Conservation (phyloP, 1,284 basidiomycete genomes). For the Cryptococcus maquisensis region DNA sequence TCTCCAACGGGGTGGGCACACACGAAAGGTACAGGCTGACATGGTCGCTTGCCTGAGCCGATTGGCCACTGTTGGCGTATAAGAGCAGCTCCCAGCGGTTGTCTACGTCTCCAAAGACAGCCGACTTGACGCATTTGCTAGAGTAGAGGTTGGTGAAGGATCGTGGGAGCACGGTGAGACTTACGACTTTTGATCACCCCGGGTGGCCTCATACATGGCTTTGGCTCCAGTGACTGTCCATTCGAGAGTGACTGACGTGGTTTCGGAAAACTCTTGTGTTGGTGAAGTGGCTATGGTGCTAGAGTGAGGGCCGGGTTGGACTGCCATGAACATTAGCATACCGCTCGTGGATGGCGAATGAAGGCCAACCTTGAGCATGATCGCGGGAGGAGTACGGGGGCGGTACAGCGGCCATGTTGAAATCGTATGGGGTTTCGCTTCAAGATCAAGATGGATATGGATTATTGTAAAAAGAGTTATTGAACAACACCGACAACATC, state of each 20-base stretch:
- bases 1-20: constrained; percentile 72
- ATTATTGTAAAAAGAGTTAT: too few species aligned
- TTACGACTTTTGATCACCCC: constrained; percentile 47
- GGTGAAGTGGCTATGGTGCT: constrained; percentile 1
- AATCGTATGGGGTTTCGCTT: too few species aligned
- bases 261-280: constrained; percentile 53
- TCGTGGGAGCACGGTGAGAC: constrained; percentile 7
- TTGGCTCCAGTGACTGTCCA: constrained; percentile 68
- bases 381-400: constrained; percentile 34
- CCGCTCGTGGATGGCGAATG: neutral
- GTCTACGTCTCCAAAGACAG: constrained; percentile 48
- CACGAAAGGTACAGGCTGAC: constrained; percentile 74
- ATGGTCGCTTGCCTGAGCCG: constrained; percentile 50
- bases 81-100: constrained; percentile 62
- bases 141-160: neutral
- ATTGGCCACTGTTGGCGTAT: constrained; percentile 71
- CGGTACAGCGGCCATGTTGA: constrained; percentile 23
- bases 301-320: constrained; percentile 6
- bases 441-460: too few species aligned
- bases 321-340: neutral
- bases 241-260: constrained; percentile 63
- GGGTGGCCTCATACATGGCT: constrained; percentile 64
- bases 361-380: constrained; percentile 29
- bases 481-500: too few species aligned
- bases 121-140: constrained; percentile 49